These are phyloP conservation scores for Cordyceps farinosa DNA, from an alignment of 2,329 filamentous ascomycete species.

Conservation along the genomic window DNA sequence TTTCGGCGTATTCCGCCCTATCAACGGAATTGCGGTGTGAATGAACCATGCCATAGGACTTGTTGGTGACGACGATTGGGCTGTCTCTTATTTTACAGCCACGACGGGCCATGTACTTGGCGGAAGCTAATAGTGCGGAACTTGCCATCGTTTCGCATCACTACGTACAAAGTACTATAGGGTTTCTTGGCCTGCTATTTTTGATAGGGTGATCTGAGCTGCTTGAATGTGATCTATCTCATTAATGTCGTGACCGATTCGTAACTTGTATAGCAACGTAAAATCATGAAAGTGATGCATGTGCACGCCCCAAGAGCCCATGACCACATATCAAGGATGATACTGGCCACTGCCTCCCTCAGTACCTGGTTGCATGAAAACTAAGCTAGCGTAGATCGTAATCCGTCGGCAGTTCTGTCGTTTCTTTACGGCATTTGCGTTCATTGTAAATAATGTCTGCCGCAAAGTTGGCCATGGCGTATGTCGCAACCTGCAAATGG, in stretches of 20 bases:
- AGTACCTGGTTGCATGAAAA: not conserved
- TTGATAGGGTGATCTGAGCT: not conserved
- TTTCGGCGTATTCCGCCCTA: not conserved
- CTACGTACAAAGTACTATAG: too few relatives aligned
- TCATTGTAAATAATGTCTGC: slow-evolving; percentile 46
- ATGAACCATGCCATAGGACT: not conserved
- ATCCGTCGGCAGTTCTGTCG: not conserved
- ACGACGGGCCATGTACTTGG: too few relatives aligned
- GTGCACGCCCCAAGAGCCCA: not conserved
- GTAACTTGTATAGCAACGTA: not conserved
- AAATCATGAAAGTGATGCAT: not conserved
- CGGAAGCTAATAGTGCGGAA: too few relatives aligned
- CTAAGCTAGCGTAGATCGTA: not conserved
- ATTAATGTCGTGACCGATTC: not conserved
- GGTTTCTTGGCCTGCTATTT: too few relatives aligned
- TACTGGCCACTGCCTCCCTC: not conserved
- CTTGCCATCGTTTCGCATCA: too few relatives aligned
- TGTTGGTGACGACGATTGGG: not conserved
- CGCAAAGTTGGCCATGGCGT: slow-evolving; percentile 57
- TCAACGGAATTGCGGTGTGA: not conserved
- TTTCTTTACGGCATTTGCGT: slow-evolving; percentile 2
- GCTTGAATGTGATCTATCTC: not conserved
- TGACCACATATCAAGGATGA: not conserved
- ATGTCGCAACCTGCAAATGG: slow-evolving; percentile 48
- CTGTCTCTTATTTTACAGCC: too few relatives aligned